Evolutionary conservation across 352 stramenopile genomes (phyloP).

Genomic region (Phytophthora chlamydospora): DNA sequence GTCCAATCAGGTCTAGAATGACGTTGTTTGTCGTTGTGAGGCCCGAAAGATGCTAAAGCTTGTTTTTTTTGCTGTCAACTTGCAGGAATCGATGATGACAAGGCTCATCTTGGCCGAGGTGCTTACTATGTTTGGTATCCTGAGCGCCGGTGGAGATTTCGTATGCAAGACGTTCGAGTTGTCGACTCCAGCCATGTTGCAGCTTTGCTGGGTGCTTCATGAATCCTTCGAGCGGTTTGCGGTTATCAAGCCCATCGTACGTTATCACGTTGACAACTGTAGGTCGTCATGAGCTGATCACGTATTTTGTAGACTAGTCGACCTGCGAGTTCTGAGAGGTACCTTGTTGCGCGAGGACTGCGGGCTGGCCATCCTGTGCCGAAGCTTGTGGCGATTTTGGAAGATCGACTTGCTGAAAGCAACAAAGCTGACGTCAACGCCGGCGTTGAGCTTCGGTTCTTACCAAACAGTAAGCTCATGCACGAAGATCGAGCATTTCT

Average conservation of each 20-base stretch:
- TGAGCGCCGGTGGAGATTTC: conserved; percentile 60
- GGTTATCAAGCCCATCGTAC: conserved; percentile 69
- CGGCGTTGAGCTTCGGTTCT: conserved; percentile 13
- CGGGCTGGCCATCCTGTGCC: conserved; percentile 18
- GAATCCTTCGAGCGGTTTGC: conserved; percentile 63
- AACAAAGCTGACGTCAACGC: not conserved
- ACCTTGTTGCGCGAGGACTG: conserved; percentile 55
- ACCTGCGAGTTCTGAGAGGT: conserved; percentile 81
- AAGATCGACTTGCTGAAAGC: conserved; percentile 30
- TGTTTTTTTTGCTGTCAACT: not conserved
- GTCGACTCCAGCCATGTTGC: conserved; percentile 56
- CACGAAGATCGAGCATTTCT: conserved; percentile 43
- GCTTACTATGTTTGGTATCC: conserved; percentile 61
- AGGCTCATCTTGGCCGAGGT: conserved; percentile 64
- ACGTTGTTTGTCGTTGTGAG: not conserved
- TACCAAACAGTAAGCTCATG: conserved; percentile 24
- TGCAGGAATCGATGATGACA: conserved; percentile 69
- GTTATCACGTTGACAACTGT: not conserved
- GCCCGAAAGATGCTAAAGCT: not conserved
- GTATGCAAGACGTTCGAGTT: conserved; percentile 87
- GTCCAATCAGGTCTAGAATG: conserved; percentile 52
- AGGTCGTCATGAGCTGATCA: not conserved
- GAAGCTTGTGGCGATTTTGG: conserved; percentile 33
- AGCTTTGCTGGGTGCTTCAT: conserved; percentile 72
- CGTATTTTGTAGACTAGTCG: conserved; percentile 63